A percentile compares a stretch with the other conserved stretches of the same genome.
Evolutionary conservation across 345 rosid genomes (phyloP).

Genomic region (Ceriops decandra): DNA sequence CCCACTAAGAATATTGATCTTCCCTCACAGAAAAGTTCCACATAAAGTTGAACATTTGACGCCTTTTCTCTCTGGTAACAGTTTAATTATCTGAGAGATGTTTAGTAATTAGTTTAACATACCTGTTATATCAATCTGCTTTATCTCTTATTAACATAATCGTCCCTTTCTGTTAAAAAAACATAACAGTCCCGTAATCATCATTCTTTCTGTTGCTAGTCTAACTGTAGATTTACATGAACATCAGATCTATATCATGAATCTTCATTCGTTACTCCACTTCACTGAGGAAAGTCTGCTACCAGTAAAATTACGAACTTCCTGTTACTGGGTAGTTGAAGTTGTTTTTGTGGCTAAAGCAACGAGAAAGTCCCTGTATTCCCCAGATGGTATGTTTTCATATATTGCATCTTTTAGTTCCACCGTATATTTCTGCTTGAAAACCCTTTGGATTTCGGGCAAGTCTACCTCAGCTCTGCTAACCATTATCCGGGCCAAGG

Average conservation of each 20-base stretch:
- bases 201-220: too few relatives aligned
- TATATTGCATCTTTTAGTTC: conserved; percentile 44
- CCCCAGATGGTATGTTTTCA: conserved; percentile 37
- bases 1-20: neutral
- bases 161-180: too few relatives aligned
- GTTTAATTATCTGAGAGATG: too few relatives aligned
- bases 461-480: conserved; percentile 55
- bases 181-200: too few relatives aligned
- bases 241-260: too few relatives aligned
- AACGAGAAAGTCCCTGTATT: conserved; percentile 53
- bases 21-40: neutral
- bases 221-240: too few relatives aligned
- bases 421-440: conserved; percentile 38
- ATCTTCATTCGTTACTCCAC: neutral
- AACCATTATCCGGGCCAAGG: conserved; percentile 41
- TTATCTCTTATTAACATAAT: too few relatives aligned
- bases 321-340: neutral
- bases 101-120: too few relatives aligned
- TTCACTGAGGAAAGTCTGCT: neutral
- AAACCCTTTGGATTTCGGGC: conserved; percentile 38
- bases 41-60: neutral
- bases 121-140: too few relatives aligned
- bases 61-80: too few relatives aligned
- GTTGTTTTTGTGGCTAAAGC: conserved; percentile 36
- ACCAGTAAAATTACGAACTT: neutral